Evolutionary conservation across 441 rosid genomes (phyloP), one percentile per base, ranked within the genome.

Genomic region (Omphalea diandra): DNA sequence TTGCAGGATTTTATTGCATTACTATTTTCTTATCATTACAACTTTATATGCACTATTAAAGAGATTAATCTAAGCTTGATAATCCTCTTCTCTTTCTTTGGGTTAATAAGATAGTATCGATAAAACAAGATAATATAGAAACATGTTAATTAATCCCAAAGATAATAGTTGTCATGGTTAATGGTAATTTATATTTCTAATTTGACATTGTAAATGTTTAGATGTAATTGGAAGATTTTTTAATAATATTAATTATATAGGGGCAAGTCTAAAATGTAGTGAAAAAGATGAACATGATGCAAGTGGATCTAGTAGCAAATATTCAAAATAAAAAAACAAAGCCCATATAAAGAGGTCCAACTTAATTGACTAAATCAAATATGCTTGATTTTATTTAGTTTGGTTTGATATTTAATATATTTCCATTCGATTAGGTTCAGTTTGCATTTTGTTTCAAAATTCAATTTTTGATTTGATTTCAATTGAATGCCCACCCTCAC

Each of bases 261-360:
- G 86, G 73, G 36, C 60, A 5, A 77, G 43, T 68, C 43, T 76
- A 35, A 85, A 71, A 72, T 32, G 69, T 70, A 72, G 70, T 64
- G 76, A 84, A 56, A 80, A 70, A 66, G 76, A 77, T 40, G 83
- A 82, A 63, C 68, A 72, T 63, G 87, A 80, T 53, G 80, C 67
- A 68, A 82, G 87, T 59, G 79, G 89, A 80, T 73, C 77, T 0
- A 75, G 83, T 64, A 87, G 93, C 82, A 90, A 82, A 86, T 69
- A 59, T 60, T 85, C 90, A n/a, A n/a, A n/a, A n/a, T n/a, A n/a
- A n/a, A n/a, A n/a, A n/a, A n/a, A n/a, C n/a, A n/a, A n/a, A n/a
- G n/a, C n/a, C n/a, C n/a, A n/a, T n/a, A n/a, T n/a, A n/a, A n/a
- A n/a, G n/a, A n/a, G n/a, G n/a, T n/a, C n/a, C n/a, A n/a, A n/a